Conservation (phyloP, 768 basidiomycete species). For the Boletus huronensis region DNA sequence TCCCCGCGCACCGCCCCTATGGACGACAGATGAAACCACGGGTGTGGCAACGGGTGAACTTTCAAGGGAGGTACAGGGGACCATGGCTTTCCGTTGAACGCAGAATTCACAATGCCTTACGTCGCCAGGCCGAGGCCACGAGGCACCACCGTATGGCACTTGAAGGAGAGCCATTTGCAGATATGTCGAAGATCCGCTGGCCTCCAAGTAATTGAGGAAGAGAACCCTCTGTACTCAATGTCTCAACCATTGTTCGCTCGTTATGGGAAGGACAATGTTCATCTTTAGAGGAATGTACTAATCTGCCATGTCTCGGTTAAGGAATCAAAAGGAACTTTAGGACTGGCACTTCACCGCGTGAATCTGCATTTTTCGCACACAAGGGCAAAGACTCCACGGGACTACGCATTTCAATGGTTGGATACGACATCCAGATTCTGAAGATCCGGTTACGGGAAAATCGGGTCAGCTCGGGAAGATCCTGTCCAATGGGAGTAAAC, state of each 20-base stretch:
- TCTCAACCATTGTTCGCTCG: conserved; percentile 30
- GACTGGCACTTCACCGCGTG: conserved; percentile 20
- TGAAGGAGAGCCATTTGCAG: conserved; percentile 16
- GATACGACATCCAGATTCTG: conserved; percentile 10
- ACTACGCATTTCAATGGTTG: conserved; percentile 7
- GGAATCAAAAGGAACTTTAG: conserved; percentile 10
- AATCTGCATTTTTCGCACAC: conserved; percentile 18
- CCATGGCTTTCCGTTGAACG: conserved; percentile 5
- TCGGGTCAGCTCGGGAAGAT: conserved; percentile 17
- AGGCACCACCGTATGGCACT: conserved; percentile 11
- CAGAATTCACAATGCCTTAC: conserved; percentile 8
- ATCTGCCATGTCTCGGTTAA: conserved; percentile 23
- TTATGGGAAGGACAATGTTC: conserved; percentile 33
- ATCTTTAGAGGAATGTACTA: conserved; percentile 13
- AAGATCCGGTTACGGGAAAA: conserved; percentile 25
- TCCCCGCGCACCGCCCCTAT: conserved; percentile 12
- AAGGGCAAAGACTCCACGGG: conserved; percentile 2
- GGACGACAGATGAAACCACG: conserved; percentile 19
- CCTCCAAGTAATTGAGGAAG: conserved; percentile 8
- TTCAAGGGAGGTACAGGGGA: conserved; percentile 8
- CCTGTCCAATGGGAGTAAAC: conserved; percentile 17
- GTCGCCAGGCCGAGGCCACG: conserved; percentile 13
- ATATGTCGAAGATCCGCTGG: conserved; percentile 14
- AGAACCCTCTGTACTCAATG: conserved; percentile 1
- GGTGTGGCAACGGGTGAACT: conserved; percentile 21